Base-by-base conservation (phyloP, 1,284 basidiomycete genomes). In the Peniophora sp. region DNA sequence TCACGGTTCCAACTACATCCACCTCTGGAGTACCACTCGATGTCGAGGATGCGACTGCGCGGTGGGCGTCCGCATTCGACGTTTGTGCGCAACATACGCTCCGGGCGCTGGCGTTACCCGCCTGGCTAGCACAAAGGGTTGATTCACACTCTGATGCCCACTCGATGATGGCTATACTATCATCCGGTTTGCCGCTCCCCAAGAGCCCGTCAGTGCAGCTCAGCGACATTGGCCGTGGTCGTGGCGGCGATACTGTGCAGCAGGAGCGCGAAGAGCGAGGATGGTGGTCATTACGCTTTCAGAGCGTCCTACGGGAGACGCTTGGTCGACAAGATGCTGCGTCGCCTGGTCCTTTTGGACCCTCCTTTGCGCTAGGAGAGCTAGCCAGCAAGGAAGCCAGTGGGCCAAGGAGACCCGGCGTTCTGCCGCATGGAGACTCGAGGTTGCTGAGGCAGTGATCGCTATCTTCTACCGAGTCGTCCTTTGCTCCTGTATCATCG, bases 281-380 rank as follows among this genome's bases (percentile, higher is more conserved):
- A 2, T 91, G 86, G 85, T 91, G 89, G 88, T 74, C 81, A 2
- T 59, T 83, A 49, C 70, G 85, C 43, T 89, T 89, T 58, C 81
- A 83, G 56, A 78, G 85, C 56, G 80, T 89, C 3, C 68, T 85
- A 54, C 65, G 69, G 27, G 83, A 85, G 61, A 61, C 38, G 6
- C 27, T 32, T 12, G 27, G 27, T 32, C 27, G 27, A 32, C 27
- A 32, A 32, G 27, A 32, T 32, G 12, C 12, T 5, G 27, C 27
- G 12, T 32, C 27, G 5, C 5, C 27, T 5, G 27, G 27, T 12
- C 6, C 27, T 6, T 32, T 32, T 32, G 12, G 6, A 5, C 27
- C 27, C 12, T 32, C 27, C 12, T 6, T 32, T 5, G 12, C 27
- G 12, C 27, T 32, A 12, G 27, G 27, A 12, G 27, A 32, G 27